Conservation (phyloP, 108 stramenopile species). For the Nannochloropsis granulata region DNA sequence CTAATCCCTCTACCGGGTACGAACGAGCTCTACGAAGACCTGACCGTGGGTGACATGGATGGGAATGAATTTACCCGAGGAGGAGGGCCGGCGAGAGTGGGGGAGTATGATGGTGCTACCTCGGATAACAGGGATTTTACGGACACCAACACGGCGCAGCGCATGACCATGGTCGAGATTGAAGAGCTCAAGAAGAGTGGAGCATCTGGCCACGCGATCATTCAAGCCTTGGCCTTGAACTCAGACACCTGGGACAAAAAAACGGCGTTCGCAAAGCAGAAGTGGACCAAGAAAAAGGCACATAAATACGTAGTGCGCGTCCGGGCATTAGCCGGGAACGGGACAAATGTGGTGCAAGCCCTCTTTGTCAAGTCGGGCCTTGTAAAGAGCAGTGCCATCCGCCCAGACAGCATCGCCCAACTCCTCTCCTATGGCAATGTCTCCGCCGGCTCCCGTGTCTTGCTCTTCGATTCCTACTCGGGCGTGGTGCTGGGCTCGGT, state of each 20-base stretch:
- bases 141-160: slow-evolving; percentile 41
- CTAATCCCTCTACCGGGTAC: background rate
- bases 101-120: background rate
- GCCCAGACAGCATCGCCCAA: slow-evolving; percentile 32
- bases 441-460: slow-evolving; percentile 21
- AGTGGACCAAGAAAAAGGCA: slow-evolving; percentile 36
- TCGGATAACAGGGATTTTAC: slow-evolving; percentile 31
- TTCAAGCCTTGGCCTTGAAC: slow-evolving; percentile 32
- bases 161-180: slow-evolving; percentile 31
- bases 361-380: background rate
- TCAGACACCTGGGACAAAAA: slow-evolving; percentile 32
- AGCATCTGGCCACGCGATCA: slow-evolving; percentile 20
- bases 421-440: slow-evolving; percentile 31
- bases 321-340: background rate
- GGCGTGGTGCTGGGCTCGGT: slow-evolving; percentile 34
- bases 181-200: slow-evolving; percentile 22
- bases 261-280: slow-evolving; percentile 34
- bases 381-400: background rate
- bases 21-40: background rate
- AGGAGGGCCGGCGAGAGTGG: background rate
- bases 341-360: background rate
- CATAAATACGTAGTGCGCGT: slow-evolving; percentile 25
- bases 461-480: slow-evolving; percentile 34
- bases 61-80: background rate
- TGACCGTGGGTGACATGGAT: background rate